These are phyloP conservation scores for Logfia minima DNA, from an alignment of 129 eudicot species.

Conservation along the genomic window DNA sequence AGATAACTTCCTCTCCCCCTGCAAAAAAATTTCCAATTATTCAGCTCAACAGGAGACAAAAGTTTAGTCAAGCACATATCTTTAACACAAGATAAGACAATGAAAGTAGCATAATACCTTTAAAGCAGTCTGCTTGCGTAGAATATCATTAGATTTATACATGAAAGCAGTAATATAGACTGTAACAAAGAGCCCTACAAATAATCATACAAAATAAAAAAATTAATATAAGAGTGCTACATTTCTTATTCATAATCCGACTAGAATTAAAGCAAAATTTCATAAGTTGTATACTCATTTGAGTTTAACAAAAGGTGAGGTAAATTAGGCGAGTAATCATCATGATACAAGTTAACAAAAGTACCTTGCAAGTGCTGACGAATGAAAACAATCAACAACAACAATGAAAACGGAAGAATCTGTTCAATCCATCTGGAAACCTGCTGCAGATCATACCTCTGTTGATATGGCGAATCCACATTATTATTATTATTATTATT, in stretches of 20 bases:
- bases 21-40: slow-evolving; percentile 23
- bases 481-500: slow-evolving; percentile 21
- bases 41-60: neutral
- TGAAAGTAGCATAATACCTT: slow-evolving; percentile 39
- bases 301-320: neutral
- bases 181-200: slow-evolving; percentile 70
- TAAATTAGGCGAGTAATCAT: neutral
- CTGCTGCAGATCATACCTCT: slow-evolving; percentile 63
- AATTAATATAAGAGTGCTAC: neutral
- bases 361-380: slow-evolving; percentile 80
- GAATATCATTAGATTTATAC: slow-evolving; percentile 81
- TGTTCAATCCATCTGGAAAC: slow-evolving; percentile 69
- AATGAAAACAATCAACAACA: slow-evolving; percentile 63
- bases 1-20: slow-evolving; percentile 71
- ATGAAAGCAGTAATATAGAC: slow-evolving; percentile 60
- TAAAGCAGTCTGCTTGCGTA: slow-evolving; percentile 70
- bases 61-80: neutral
- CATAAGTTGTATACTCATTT: neutral
- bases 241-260: neutral
- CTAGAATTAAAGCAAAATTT: neutral
- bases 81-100: slow-evolving; percentile 13
- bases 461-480: slow-evolving; percentile 43
- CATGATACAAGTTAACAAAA: neutral
- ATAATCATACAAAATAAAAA: slow-evolving; percentile 22
- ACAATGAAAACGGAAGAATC: slow-evolving; percentile 75